A percentile compares a stretch with the other conserved stretches of the same genome.
These are phyloP conservation scores for Penicillium vulpinum DNA, from an alignment of 2,329 filamentous ascomycete species.

Conservation along the genomic window DNA sequence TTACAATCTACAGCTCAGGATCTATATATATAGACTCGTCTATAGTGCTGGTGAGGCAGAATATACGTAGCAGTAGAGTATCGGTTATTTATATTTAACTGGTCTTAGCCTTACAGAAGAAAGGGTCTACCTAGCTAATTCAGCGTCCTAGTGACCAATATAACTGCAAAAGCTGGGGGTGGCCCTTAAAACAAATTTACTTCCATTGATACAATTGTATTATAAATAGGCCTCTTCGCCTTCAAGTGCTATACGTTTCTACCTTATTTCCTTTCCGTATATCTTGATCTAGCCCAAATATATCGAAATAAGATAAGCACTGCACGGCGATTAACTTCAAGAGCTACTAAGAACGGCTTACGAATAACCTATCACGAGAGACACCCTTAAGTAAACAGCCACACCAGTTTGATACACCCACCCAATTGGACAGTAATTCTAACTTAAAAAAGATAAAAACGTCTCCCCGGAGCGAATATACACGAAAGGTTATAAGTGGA, in stretches of 20 bases:
- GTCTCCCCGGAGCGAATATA: background rate
- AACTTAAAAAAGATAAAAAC: slow-evolving; percentile 1
- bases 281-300: background rate
- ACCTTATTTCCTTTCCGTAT: no score
- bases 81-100: no score
- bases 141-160: no score
- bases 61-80: no score
- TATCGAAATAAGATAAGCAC: slow-evolving; percentile 11
- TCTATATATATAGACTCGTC: slow-evolving; percentile 16
- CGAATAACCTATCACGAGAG: background rate
- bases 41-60: background rate
- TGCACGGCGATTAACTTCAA: slow-evolving; percentile 9
- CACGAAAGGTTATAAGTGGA: slow-evolving; percentile 2
- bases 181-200: no score
- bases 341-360: slow-evolving; percentile 1
- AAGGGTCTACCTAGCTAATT: no score
- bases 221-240: no score
- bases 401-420: background rate
- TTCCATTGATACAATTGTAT: no score
- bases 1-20: slow-evolving; percentile 13
- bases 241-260: no score
- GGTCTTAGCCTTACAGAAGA: no score
- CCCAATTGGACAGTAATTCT: background rate
- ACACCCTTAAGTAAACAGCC: background rate
- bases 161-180: no score